phyloP scores from a whole-genome alignment of 1,284 basidiomycete species.

The Puccinia novopanici region DNA sequence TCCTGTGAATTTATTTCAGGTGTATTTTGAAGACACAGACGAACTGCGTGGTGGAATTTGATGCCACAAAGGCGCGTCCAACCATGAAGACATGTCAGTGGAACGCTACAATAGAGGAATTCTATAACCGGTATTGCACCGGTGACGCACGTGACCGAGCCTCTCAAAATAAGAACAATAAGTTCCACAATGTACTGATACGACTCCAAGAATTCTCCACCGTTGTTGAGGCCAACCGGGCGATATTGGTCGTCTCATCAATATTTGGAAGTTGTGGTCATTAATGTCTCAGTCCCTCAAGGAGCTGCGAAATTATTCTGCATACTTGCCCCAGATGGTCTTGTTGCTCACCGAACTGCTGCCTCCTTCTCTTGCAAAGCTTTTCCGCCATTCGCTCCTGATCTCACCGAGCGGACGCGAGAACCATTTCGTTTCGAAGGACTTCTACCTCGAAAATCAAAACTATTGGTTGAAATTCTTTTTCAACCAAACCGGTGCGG shows the following conservation, averaged over 20 bases:
- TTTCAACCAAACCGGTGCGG: slow-evolving; percentile 8
- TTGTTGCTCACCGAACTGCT: background rate
- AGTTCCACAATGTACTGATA: background rate
- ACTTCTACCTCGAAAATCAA: slow-evolving; percentile 27
- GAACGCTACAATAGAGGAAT: background rate
- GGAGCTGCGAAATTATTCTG: background rate
- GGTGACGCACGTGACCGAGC: background rate
- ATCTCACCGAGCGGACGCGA: slow-evolving; percentile 23
- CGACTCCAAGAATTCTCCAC: slow-evolving; percentile 3
- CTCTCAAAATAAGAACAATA: background rate
- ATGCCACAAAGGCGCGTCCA: background rate
- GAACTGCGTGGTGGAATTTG: background rate
- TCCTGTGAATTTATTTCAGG: background rate
- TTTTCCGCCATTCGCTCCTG: slow-evolving; percentile 15
- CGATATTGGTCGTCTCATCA: slow-evolving; percentile 6
- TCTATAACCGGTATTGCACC: background rate
- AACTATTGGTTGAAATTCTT: no score
- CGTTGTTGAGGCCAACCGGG: slow-evolving; percentile 9
- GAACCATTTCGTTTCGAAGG: slow-evolving; percentile 21
- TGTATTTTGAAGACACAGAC: background rate
- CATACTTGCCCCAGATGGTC: background rate
- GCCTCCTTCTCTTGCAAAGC: background rate
- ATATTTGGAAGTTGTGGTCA: slow-evolving; percentile 22
- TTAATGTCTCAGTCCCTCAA: slow-evolving; percentile 3
- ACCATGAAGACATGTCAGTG: background rate